These are phyloP conservation scores for Chalaropsis ovoidea DNA, from an alignment of 2,329 filamentous ascomycete species.

Conservation along the genomic window DNA sequence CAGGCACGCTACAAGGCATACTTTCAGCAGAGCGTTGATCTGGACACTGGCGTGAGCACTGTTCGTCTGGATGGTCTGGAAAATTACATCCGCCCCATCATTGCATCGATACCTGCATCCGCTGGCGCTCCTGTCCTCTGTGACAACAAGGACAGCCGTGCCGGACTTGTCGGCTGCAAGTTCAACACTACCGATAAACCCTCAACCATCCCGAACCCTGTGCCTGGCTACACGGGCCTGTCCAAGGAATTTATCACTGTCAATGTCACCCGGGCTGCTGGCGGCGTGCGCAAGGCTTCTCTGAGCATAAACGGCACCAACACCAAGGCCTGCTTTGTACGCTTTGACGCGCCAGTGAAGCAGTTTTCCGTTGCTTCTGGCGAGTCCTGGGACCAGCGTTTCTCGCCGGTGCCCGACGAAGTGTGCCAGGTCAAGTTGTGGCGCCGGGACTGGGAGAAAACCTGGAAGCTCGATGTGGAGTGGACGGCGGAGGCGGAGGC, in stretches of 20 bases:
- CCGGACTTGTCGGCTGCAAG: slow-evolving; percentile 54
- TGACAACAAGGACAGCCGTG: slow-evolving; percentile 34
- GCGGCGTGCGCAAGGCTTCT: slow-evolving; percentile 40
- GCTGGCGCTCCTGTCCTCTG: slow-evolving; percentile 52
- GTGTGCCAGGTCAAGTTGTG: slow-evolving; percentile 65
- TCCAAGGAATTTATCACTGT: slow-evolving; percentile 42
- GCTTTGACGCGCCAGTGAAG: slow-evolving; percentile 58
- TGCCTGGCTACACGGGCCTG: slow-evolving; percentile 38
- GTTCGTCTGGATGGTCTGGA: slow-evolving; percentile 61
- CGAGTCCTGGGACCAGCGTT: slow-evolving; percentile 50
- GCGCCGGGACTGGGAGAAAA: slow-evolving; percentile 66
- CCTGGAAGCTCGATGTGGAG: slow-evolving; percentile 65
- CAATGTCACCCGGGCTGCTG: slow-evolving; percentile 41
- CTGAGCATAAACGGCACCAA: slow-evolving; percentile 62
- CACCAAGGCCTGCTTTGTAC: slow-evolving; percentile 66
- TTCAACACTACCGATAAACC: slow-evolving; percentile 48
- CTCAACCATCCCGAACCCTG: slow-evolving; percentile 31
- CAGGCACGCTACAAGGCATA: slow-evolving; percentile 74
- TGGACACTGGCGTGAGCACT: slow-evolving; percentile 59
- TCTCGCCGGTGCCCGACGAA: slow-evolving; percentile 53
- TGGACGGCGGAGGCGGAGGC: slow-evolving; percentile 41
- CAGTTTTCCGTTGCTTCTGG: slow-evolving; percentile 55
- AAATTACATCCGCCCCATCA: slow-evolving; percentile 56
- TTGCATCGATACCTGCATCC: slow-evolving; percentile 60
- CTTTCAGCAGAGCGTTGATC: slow-evolving; percentile 71